A percentile compares a stretch with the other conserved stretches of the same genome.
These are phyloP conservation scores for Lentinula edodes DNA, from an alignment of 768 basidiomycete genomes.

Conservation along the genomic window DNA sequence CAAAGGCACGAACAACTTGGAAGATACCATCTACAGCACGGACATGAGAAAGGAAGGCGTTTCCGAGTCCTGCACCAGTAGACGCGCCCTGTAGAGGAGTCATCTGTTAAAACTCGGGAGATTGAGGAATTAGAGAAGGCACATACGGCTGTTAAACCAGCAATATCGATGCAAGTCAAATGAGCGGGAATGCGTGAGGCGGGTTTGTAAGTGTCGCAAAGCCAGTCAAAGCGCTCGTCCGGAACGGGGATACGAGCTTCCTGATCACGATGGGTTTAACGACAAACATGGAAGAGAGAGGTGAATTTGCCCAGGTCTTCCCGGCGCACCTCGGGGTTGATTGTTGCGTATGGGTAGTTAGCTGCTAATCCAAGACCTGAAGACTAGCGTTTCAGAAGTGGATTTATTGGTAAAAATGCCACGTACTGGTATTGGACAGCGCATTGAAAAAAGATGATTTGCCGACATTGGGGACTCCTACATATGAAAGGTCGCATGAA, in stretches of 20 bases:
- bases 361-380: conserved; percentile 88
- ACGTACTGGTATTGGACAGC: conserved; percentile 82
- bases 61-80: conserved; percentile 96
- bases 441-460: conserved; percentile 99
- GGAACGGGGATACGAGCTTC: conserved; percentile 96
- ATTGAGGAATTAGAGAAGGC: not conserved
- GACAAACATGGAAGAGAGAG: not conserved
- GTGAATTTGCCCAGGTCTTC: not conserved
- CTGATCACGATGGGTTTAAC: conserved; percentile 17
- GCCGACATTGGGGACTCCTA: conserved; percentile 93
- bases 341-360: conserved; percentile 95
- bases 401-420: not conserved
- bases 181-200: conserved; percentile 84
- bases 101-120: not conserved
- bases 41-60: conserved; percentile 95
- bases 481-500: conserved; percentile 13
- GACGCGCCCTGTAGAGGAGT: conserved; percentile 69
- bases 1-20: conserved; percentile 96
- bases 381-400: conserved; percentile 6
- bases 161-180: conserved; percentile 98
- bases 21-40: conserved; percentile 99
- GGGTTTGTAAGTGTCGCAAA: conserved; percentile 88
- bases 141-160: conserved; percentile 88
- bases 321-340: conserved; percentile 67
- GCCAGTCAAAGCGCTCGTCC: conserved; percentile 92